Evolutionary conservation across 1,139 yeast genomes (phyloP).

Genomic region (Hemisphaericaspora lyxosophila): DNA sequence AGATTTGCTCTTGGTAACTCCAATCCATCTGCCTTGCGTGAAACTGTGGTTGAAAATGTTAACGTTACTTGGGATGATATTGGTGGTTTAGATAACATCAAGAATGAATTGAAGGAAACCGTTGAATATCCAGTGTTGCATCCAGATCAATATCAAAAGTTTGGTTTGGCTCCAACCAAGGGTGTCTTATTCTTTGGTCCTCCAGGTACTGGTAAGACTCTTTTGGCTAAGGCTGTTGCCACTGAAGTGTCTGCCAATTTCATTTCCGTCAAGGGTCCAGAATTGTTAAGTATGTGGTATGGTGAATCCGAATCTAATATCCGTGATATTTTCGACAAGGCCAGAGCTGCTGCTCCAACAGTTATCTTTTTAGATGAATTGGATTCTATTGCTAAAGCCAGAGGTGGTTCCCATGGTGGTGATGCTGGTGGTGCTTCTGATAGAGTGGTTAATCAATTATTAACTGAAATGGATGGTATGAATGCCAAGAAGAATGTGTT

Average conservation of each 20-base stretch:
- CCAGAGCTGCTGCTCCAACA: constrained; percentile 98
- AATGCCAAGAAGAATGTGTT: constrained; percentile 98
- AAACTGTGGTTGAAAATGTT: constrained; percentile 97
- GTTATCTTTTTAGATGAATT: constrained; percentile 96
- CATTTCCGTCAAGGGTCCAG: constrained; percentile 97
- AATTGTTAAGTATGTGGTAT: constrained; percentile 96
- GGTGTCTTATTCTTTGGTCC: constrained; percentile 99
- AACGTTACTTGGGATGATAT: constrained; percentile 98
- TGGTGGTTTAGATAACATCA: constrained; percentile 94
- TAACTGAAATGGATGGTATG: constrained; percentile 99
- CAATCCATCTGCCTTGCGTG: constrained; percentile 98
- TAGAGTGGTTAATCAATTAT: constrained; percentile 95
- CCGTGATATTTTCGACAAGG: constrained; percentile 96
- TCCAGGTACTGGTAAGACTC: constrained; percentile 99
- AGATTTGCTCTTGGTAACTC: constrained; percentile 97
- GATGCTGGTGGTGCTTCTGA: constrained; percentile 99
- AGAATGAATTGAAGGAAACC: constrained; percentile 95
- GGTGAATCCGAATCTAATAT: constrained; percentile 98
- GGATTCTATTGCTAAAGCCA: constrained; percentile 95
- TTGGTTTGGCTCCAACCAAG: constrained; percentile 95
- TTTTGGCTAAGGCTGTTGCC: constrained; percentile 97
- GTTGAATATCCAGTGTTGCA: constrained; percentile 98
- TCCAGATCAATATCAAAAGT: constrained; percentile 97
- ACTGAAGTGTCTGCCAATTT: constrained; percentile 97
- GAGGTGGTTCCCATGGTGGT: constrained; percentile 81